These are phyloP conservation scores for Hypoxylon rubiginosum DNA, from an alignment of 2,329 filamentous ascomycete genomes.

Conservation along the genomic window DNA sequence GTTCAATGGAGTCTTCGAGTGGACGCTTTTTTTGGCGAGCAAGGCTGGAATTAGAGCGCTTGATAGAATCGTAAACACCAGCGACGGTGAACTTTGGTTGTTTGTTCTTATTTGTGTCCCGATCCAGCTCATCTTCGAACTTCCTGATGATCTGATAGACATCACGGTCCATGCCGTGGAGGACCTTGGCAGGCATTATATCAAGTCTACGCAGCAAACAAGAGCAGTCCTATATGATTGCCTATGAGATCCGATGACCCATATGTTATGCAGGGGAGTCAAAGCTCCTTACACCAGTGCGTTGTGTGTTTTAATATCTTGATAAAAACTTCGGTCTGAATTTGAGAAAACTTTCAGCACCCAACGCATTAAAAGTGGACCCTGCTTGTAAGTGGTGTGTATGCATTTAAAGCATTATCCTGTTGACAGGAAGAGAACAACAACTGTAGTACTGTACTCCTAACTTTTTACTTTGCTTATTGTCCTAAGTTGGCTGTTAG, in stretches of 20 bases:
- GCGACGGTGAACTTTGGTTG: conserved; percentile 68
- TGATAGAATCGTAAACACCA: conserved; percentile 82
- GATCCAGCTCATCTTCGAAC: conserved; percentile 75
- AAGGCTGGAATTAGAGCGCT: conserved; percentile 87
- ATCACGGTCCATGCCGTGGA: conserved; percentile 72
- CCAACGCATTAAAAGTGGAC: background rate
- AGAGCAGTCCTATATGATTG: background rate
- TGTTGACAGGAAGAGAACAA: background rate
- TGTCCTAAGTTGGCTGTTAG: background rate
- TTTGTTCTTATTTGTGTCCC: conserved; percentile 49
- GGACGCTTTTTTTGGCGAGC: conserved; percentile 84
- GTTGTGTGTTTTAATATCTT: background rate
- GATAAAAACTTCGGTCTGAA: background rate
- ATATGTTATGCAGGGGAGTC: background rate
- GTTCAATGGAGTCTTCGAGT: conserved; percentile 87
- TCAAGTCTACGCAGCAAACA: conserved; percentile 4
- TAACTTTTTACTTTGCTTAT: no score
- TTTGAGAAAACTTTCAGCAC: conserved; percentile 10
- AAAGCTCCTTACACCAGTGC: background rate
- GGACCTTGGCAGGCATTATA: conserved; percentile 45
- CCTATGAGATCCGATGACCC: background rate
- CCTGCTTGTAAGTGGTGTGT: background rate
- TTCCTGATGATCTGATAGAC: conserved; percentile 86
- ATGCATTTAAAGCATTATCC: conserved; percentile 1
- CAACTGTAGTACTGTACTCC: no score